Conservation (phyloP, 2,329 filamentous ascomycete species). For the Canariomyces notabilis region DNA sequence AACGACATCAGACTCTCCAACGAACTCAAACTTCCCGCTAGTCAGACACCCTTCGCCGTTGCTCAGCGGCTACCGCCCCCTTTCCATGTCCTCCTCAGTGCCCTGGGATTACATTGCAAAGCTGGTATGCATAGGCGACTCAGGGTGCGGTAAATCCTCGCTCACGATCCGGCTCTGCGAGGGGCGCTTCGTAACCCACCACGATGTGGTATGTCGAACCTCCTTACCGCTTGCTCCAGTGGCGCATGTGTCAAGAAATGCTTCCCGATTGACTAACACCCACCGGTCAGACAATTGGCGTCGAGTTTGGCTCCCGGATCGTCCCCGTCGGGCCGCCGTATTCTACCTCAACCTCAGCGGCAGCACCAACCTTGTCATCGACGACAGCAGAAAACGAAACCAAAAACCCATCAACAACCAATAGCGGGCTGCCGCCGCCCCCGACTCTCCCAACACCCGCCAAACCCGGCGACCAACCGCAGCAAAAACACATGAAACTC, state of each 20-base stretch:
- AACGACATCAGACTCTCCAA: background rate
- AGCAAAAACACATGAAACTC: conserved; percentile 82
- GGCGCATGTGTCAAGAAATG: no score
- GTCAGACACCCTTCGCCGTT: background rate
- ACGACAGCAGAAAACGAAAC: background rate
- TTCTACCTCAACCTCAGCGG: conserved; percentile 6
- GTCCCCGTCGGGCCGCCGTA: conserved; percentile 5
- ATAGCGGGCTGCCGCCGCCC: conserved; percentile 50
- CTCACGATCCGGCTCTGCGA: conserved; percentile 94
- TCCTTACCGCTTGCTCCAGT: no score
- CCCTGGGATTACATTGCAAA: conserved; percentile 99
- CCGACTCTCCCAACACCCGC: conserved; percentile 33
- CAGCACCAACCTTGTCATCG: conserved; percentile 35
- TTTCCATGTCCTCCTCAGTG: conserved; percentile 52
- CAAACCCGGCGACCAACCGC: conserved; percentile 23
- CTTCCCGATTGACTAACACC: no score
- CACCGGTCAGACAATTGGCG: no score
- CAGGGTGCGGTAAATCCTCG: conserved; percentile 90
- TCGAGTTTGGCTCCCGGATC: no score
- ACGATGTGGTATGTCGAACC: conserved; percentile 61
- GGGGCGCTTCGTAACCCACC: conserved; percentile 87
- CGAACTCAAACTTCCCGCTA: background rate
- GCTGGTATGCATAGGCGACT: conserved; percentile 95
- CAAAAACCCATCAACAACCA: conserved; percentile 14
- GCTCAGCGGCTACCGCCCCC: no score